Conservation (phyloP, 2,329 filamentous ascomycete genomes). For the Aspergillus pseudoviridinutans region DNA sequence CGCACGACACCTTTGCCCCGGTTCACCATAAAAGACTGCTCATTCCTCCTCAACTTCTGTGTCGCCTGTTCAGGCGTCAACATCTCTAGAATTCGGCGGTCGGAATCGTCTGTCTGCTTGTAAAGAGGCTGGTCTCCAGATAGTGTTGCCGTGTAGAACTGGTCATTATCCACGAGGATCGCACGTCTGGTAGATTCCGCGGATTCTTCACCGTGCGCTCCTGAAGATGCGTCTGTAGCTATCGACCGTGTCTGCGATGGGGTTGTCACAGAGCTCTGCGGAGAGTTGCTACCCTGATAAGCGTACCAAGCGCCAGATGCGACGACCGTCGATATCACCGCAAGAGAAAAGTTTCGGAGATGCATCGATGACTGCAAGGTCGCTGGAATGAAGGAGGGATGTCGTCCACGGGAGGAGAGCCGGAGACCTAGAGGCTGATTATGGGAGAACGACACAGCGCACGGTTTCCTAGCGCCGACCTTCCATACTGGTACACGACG, state of each 20-base stretch:
- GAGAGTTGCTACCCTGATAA: conserved; percentile 38
- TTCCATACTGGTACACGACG: conserved; percentile 44
- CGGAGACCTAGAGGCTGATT: conserved; percentile 37
- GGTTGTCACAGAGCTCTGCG: conserved; percentile 23
- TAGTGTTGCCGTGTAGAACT: conserved; percentile 83
- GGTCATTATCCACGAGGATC: conserved; percentile 82
- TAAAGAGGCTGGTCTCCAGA: conserved; percentile 81
- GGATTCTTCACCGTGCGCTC: conserved; percentile 35
- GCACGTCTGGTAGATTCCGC: conserved; percentile 60
- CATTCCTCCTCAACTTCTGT: conserved; percentile 78
- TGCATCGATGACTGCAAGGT: conserved; percentile 46
- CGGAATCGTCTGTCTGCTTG: conserved; percentile 81
- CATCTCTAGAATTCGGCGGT: conserved; percentile 89
- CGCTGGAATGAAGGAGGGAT: conserved; percentile 32
- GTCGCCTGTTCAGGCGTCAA: conserved; percentile 91
- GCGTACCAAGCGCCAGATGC: conserved; percentile 49
- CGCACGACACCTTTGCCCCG: conserved; percentile 86
- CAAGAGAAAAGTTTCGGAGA: conserved; percentile 46
- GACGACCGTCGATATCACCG: conserved; percentile 45
- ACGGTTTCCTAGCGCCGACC: conserved; percentile 34
- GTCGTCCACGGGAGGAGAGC: conserved; percentile 31
- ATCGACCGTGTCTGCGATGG: conserved; percentile 22
- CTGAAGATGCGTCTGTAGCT: conserved; percentile 21
- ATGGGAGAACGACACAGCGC: conserved; percentile 33
- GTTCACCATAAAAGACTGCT: conserved; percentile 88